Evolutionary conservation across 495 filamentous ascomycete species (phyloP), one percentile per base, ranked within the genome.

Genomic region (Terfezia claveryi): DNA sequence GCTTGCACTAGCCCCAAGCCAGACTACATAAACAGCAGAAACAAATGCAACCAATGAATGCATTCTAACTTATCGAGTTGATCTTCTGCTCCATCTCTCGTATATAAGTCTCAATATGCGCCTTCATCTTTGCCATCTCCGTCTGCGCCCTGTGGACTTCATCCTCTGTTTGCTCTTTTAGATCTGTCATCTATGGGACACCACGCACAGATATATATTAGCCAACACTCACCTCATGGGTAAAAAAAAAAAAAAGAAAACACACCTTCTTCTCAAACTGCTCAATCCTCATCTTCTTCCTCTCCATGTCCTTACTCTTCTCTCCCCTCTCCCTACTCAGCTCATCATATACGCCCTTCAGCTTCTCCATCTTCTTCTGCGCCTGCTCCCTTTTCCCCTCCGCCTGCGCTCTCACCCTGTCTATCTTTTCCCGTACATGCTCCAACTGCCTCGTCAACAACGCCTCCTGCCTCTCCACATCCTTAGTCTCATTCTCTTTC

Each of bases 251-350:
- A 6, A 23, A 59, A 49, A 59, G 2, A 41, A 54, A 50, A 62
- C 73, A 58, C 75, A 88, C 87, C 83, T 96, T 94, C 73, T 94
- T 95, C 77, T 95, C 91, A 37, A 85, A 94, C 73, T 94, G 87
- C 71, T 96, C 89, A 58, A 96, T 96, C 54, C 87, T 70, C 10
- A 95, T 86, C 59, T 85, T 77, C 67, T 87, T 75, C 64, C 78
- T 77, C 71, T 98, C 91, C 71, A 96, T 91, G 65, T 95, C 91
- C 20, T 80, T 77, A 38, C 81, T 80, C 69, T 89, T 89, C 53
- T 85, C 85, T 0, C 74, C 73, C 58, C 86, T 74, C 73, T 98
- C 92, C 57, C 91, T 83, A 0, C 80, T 83, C 53, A 96, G 68
- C 60, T 79, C 75, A 63, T 77, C 78, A 69, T 98, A 92, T 12